Base-by-base conservation (phyloP, 2,329 filamentous ascomycete species). In the Hysterium pulicare region DNA sequence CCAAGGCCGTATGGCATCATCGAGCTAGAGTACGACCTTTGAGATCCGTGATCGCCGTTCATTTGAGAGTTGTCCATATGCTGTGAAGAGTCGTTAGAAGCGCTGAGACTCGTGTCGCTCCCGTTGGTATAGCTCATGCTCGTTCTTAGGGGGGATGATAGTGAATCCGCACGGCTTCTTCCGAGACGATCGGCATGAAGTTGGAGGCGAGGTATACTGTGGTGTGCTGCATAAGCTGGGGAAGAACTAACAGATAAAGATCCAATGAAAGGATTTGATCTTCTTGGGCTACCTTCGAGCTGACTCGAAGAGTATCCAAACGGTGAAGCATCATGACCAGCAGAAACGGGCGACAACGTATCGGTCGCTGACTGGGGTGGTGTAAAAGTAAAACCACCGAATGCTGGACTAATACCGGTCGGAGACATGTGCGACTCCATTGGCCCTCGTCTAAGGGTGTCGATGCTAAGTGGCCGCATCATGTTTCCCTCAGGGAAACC, bases 381-480 rank as follows among this genome's bases (percentile, higher is more conserved):
- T 40, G 77, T 77, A 58, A 87, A 87, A 2, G 79, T 79, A 51
- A 87, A 81, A 49, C 75, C 75, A 8, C 82, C 80, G 64, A 87
- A 85, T 0, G 79, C 79, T 20, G 84, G 82, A 48, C 78, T 86
- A 20, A 88, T 73, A 9, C 80, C 81, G 0, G 81, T 80, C 1
- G 83, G 77, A 9, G 84, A 86, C 52, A 84, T 72, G 54, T 85
- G 82, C 17, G 83, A 78, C n/a, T 82, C 80, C 9, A 77, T 75
- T 6, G 83, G 79, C 21, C 75, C 69, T 51, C 83, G 77, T 46
- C 84, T 74, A 48, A 86, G 76, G 0, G 77, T 78, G 54, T 88
- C 84, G 19, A 87, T 75, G 68, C 86, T 81, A 48, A 88, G 61
- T 2, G 84, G 82, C 23, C 83, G 75, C 69, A 83, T 79, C 68